Conservation (phyloP, 768 basidiomycete genomes). For the Tulasnella sp. region DNA sequence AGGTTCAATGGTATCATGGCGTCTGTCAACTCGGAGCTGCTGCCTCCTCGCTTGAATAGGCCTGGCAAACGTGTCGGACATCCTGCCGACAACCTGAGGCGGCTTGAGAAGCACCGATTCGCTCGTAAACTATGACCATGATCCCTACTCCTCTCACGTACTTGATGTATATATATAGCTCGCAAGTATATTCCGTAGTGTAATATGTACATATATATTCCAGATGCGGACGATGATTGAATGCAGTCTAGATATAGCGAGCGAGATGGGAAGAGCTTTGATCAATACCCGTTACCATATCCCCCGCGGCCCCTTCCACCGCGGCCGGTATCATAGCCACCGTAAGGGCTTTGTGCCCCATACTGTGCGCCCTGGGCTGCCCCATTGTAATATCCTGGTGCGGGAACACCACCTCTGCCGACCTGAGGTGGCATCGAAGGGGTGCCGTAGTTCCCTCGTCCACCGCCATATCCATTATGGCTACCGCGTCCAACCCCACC, state of each 20-base stretch:
- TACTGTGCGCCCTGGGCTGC: constrained; percentile 16
- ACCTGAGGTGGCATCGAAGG: not conserved
- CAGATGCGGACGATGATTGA: not conserved
- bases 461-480: constrained; percentile 23
- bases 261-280: too few species aligned
- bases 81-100: too few species aligned
- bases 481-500: constrained; percentile 25
- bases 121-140: not conserved
- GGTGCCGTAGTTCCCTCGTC: too few species aligned
- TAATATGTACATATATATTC: not conserved
- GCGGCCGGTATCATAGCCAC: constrained; percentile 11
- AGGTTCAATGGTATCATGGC: not conserved
- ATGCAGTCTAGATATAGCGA: constrained; percentile 23
- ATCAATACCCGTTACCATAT: constrained; percentile 29
- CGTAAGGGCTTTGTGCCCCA: constrained; percentile 7
- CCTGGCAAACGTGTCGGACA: too few species aligned
- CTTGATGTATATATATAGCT: not conserved
- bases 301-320: constrained; percentile 13
- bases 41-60: not conserved
- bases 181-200: not conserved
- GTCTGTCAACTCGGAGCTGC: constrained; percentile 3
- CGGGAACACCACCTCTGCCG: not conserved
- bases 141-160: not conserved
- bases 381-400: constrained; percentile 16
- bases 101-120: too few species aligned